These are phyloP conservation scores for Calonectria crousiana DNA, from an alignment of 2,329 filamentous ascomycete species.

Conservation along the genomic window DNA sequence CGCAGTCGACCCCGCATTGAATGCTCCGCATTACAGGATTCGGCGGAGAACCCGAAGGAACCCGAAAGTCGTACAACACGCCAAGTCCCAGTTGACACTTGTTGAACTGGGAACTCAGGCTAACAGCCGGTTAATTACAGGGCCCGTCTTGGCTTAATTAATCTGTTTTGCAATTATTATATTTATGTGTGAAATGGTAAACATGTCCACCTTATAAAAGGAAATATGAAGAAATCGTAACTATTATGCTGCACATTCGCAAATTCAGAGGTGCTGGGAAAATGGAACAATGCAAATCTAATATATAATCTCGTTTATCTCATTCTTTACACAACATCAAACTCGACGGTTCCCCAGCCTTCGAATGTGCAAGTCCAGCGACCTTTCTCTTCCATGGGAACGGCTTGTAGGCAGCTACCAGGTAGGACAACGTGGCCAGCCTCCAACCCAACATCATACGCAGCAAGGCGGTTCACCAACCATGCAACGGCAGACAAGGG, in stretches of 20 bases:
- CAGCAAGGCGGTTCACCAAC: conserved; percentile 41
- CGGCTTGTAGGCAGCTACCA: conserved; percentile 41
- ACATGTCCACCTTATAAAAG: no score
- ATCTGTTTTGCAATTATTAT: no score
- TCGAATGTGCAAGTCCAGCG: conserved; percentile 41
- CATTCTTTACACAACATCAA: conserved; percentile 34
- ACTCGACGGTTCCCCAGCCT: conserved; percentile 41
- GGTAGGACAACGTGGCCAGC: conserved; percentile 42
- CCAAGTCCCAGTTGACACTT: no score
- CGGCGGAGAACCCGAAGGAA: neutral
- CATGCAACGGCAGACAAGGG: conserved; percentile 41
- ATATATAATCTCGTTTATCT: neutral
- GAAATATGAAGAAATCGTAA: no score
- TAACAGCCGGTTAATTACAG: neutral
- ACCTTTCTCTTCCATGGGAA: conserved; percentile 38
- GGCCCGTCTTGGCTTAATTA: neutral
- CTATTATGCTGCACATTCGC: neutral
- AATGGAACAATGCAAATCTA: neutral
- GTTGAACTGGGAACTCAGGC: neutral
- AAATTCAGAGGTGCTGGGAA: neutral
- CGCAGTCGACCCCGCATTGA: neutral
- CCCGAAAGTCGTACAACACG: neutral
- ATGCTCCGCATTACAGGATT: neutral
- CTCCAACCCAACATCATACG: conserved; percentile 38
- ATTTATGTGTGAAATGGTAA: no score